Conservation (phyloP, 2,329 filamentous ascomycete genomes). For the Raffaelea arxii region DNA sequence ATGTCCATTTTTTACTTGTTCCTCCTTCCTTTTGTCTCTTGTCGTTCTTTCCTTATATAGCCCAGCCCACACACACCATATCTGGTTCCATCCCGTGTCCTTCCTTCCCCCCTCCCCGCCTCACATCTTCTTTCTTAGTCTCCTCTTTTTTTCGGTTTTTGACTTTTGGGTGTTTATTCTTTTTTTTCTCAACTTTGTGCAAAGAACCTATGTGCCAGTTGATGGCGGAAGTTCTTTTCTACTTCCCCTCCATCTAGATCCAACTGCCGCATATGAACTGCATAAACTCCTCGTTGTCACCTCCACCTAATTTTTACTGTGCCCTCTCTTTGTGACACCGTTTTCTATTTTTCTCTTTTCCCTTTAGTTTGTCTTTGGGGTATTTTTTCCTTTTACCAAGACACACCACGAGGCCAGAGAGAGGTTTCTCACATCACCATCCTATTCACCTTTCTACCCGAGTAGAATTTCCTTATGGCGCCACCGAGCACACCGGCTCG, state of each 20-base stretch:
- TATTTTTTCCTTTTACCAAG: not conserved
- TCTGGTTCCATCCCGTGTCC: not conserved
- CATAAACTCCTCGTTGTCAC: not conserved
- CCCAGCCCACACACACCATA: conserved; percentile 1
- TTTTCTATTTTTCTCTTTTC: not conserved
- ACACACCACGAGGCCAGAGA: too few relatives aligned
- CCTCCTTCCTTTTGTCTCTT: not conserved
- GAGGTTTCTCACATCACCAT: too few relatives aligned
- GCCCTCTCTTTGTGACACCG: not conserved
- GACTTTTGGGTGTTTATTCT: not conserved
- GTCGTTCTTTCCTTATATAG: conserved; percentile 1
- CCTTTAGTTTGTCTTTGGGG: not conserved
- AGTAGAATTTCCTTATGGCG: too few relatives aligned
- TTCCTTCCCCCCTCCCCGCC: not conserved
- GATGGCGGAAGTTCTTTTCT: not conserved
- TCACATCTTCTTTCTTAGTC: not conserved
- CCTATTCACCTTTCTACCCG: not conserved
- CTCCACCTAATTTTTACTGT: not conserved
- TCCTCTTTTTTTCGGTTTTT: not conserved
- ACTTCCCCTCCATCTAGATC: not conserved
- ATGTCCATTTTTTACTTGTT: conserved; percentile 1
- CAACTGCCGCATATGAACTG: too few relatives aligned
- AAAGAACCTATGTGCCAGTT: not conserved
- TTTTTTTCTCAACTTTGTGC: not conserved
- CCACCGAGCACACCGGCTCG: conserved; percentile 8